Conservation (phyloP, 768 basidiomycete genomes). For the Hygrophorus pudorinus region DNA sequence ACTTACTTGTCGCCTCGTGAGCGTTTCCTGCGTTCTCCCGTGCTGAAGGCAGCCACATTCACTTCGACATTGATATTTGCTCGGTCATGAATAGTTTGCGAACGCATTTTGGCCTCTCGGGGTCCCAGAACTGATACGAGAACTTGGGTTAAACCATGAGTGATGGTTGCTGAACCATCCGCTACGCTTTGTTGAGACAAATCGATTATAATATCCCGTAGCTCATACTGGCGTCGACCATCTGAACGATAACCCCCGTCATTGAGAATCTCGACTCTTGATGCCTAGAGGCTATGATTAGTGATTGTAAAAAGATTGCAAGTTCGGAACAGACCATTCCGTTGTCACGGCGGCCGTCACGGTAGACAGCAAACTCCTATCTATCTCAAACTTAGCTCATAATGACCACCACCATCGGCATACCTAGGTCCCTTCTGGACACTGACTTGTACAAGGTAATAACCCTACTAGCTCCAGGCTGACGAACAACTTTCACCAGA, state of each 20-base stretch:
- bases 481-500: background rate
- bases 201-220: slow-evolving; percentile 73
- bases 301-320: too few species aligned
- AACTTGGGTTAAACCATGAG: slow-evolving; percentile 88
- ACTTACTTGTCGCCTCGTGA: slow-evolving; percentile 82
- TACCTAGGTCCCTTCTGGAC: slow-evolving; percentile 65
- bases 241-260: slow-evolving; percentile 86
- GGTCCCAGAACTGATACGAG: slow-evolving; percentile 87
- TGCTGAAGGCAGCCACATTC: slow-evolving; percentile 78
- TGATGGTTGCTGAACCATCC: slow-evolving; percentile 77
- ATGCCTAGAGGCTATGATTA: slow-evolving; percentile 22
- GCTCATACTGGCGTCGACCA: slow-evolving; percentile 84
- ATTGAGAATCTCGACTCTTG: slow-evolving; percentile 67
- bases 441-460: slow-evolving; percentile 89
- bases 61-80: slow-evolving; percentile 88
- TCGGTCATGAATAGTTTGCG: slow-evolving; percentile 76
- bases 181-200: slow-evolving; percentile 66
- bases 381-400: too few species aligned
- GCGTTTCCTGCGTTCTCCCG: slow-evolving; percentile 67
- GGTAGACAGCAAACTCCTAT: too few species aligned
- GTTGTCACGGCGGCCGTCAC: too few species aligned
- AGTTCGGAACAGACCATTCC: too few species aligned
- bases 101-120: slow-evolving; percentile 74
- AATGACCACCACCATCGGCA: slow-evolving; percentile 14
- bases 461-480: background rate